These are phyloP conservation scores for Colletotrichum tamarilloi DNA, from an alignment of 2,329 filamentous ascomycete genomes.

Conservation along the genomic window DNA sequence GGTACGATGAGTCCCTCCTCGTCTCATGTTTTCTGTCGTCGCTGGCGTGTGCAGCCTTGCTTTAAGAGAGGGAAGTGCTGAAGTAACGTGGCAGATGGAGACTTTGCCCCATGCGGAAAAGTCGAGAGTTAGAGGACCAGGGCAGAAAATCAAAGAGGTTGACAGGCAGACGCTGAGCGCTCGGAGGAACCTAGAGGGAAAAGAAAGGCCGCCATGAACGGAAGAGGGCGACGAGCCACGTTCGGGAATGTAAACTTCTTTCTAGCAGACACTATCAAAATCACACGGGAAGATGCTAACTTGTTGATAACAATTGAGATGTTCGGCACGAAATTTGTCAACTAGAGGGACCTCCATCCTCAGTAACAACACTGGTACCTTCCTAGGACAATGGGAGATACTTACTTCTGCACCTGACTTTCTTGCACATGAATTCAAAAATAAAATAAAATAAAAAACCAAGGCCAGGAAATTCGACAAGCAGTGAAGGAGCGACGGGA, in stretches of 20 bases:
- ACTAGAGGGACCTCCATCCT: not conserved
- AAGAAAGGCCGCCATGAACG: not conserved
- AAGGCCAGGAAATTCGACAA: slow-evolving; percentile 7
- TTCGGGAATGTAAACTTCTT: no score
- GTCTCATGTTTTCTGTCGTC: slow-evolving; percentile 25
- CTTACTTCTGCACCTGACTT: not conserved
- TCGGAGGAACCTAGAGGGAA: not conserved
- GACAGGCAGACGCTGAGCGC: slow-evolving; percentile 13
- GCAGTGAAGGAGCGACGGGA: not conserved
- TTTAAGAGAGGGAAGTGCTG: slow-evolving; percentile 30
- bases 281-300: not conserved
- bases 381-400: not conserved
- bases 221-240: not conserved
- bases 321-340: not conserved
- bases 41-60: slow-evolving; percentile 32
- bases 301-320: not conserved
- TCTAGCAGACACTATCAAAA: no score
- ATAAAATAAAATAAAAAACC: not conserved
- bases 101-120: slow-evolving; percentile 32
- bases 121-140: slow-evolving; percentile 9
- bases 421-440: not conserved
- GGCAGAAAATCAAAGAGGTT: slow-evolving; percentile 26
- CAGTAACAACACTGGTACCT: not conserved
- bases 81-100: slow-evolving; percentile 35
- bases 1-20: slow-evolving; percentile 22